Percentiles rank a stretch among this genome's conserved stretches.
These are phyloP conservation scores for Fusarium incarnatum DNA, from an alignment of 2,329 filamentous ascomycete species.

Conservation along the genomic window DNA sequence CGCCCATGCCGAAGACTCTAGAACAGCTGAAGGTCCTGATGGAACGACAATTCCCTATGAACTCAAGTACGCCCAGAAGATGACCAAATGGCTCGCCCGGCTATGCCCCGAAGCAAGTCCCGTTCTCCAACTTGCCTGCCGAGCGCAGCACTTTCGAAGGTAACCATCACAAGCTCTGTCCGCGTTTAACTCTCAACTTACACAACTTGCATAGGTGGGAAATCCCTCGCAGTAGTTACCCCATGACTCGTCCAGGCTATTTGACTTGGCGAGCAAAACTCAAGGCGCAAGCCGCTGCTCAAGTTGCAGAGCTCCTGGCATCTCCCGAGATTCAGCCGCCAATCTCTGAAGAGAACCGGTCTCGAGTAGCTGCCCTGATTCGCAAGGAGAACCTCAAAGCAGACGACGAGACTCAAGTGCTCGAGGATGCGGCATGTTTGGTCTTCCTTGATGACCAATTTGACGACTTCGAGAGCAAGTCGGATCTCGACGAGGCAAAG, in stretches of 20 bases:
- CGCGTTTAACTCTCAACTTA: not conserved
- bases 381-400: conserved; percentile 78
- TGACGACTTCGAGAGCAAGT: conserved; percentile 77
- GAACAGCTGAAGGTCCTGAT: conserved; percentile 55
- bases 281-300: conserved; percentile 71
- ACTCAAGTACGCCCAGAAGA: conserved; percentile 83
- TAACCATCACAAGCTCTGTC: conserved; percentile 36
- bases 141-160: conserved; percentile 85
- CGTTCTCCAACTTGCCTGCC: conserved; percentile 77
- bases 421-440: conserved; percentile 88
- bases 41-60: conserved; percentile 74
- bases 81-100: conserved; percentile 77
- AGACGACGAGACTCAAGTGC: conserved; percentile 73
- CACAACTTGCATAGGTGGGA: conserved; percentile 70
- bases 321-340: conserved; percentile 52
- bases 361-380: conserved; percentile 76
- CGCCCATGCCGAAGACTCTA: conserved; percentile 60
- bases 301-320: conserved; percentile 66
- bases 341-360: conserved; percentile 63
- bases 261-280: conserved; percentile 81
- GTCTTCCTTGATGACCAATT: conserved; percentile 91
- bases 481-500: conserved; percentile 79
- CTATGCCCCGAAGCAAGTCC: conserved; percentile 73
- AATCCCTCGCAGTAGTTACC: conserved; percentile 78
- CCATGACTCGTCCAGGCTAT: conserved; percentile 80